Evolutionary conservation across 2,329 filamentous ascomycete species (phyloP).

Genomic region (Mycogone perniciosa): DNA sequence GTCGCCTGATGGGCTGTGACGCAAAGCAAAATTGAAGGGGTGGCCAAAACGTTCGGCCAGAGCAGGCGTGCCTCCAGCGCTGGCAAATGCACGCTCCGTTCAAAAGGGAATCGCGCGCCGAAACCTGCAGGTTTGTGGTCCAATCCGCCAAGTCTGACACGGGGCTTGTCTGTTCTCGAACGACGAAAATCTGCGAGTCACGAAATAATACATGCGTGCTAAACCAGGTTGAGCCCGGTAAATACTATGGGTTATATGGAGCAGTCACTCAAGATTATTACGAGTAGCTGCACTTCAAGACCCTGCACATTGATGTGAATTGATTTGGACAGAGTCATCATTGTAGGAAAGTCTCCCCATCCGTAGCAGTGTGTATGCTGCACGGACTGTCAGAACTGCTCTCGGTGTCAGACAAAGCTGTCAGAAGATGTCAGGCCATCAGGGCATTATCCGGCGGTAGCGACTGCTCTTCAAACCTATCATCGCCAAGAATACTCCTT

Average conservation of each 20-base stretch:
- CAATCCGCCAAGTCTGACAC: conserved; percentile 10
- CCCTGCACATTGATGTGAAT: neutral
- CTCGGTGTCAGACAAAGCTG: no score
- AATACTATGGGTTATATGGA: neutral
- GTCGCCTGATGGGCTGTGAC: conserved; percentile 12
- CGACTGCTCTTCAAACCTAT: no score
- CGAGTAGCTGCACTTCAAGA: neutral
- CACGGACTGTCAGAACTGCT: no score
- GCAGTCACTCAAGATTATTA: neutral
- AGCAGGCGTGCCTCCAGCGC: conserved; percentile 8
- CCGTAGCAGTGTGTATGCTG: no score
- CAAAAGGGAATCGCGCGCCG: conserved; percentile 10
- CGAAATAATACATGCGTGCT: neutral
- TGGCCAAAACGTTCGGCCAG: conserved; percentile 4
- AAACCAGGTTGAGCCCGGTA: conserved; percentile 3
- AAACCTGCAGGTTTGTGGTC: neutral
- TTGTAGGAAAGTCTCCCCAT: no score
- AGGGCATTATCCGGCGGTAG: no score
- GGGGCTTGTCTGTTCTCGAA: conserved; percentile 15
- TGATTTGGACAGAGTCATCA: neutral
- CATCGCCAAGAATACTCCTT: no score
- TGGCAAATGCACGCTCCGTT: conserved; percentile 8
- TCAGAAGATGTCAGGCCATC: no score
- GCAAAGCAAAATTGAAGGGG: conserved; percentile 12
- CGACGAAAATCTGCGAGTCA: conserved; percentile 15